Evolutionary conservation across 345 rosid genomes (phyloP).

Genomic region (Brassica rapa): DNA sequence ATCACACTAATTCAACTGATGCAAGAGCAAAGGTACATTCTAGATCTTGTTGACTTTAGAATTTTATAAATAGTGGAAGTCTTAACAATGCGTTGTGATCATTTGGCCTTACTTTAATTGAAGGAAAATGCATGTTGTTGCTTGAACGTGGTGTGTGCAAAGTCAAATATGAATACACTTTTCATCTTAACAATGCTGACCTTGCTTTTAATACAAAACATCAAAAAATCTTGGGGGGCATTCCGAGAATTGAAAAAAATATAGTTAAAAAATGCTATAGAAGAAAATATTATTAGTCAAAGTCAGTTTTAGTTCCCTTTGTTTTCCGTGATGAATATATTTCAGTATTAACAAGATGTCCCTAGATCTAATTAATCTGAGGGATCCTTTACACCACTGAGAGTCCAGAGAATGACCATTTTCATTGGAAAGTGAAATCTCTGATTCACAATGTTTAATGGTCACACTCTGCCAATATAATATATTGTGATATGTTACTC

Average conservation of each 20-base stretch:
- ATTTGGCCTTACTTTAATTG: neutral
- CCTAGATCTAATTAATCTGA: constrained; percentile 31
- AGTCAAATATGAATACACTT: neutral
- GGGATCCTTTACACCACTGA: neutral
- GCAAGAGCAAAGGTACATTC: constrained; percentile 24
- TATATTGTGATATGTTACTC: constrained; percentile 31
- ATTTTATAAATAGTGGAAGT: neutral
- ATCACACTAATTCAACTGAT: neutral
- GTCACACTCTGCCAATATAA: neutral
- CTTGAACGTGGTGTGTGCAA: constrained; percentile 1
- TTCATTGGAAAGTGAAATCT: neutral
- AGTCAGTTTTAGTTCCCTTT: neutral
- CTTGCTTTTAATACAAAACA: neutral
- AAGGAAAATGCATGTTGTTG: constrained; percentile 5
- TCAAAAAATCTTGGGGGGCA: constrained; percentile 52
- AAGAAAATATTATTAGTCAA: neutral
- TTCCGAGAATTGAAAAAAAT: constrained; percentile 70
- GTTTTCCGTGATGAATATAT: constrained; percentile 8
- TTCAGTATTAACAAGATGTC: neutral
- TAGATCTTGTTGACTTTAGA: constrained; percentile 17
- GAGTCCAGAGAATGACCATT: neutral
- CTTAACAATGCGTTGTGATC: constrained; percentile 20
- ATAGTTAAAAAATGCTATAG: neutral
- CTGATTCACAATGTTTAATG: neutral
- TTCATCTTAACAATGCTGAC: neutral